Evolutionary conservation across 495 filamentous ascomycete species (phyloP), one percentile per base, ranked within the genome.

Genomic region (Saxophila tyrrhenica): DNA sequence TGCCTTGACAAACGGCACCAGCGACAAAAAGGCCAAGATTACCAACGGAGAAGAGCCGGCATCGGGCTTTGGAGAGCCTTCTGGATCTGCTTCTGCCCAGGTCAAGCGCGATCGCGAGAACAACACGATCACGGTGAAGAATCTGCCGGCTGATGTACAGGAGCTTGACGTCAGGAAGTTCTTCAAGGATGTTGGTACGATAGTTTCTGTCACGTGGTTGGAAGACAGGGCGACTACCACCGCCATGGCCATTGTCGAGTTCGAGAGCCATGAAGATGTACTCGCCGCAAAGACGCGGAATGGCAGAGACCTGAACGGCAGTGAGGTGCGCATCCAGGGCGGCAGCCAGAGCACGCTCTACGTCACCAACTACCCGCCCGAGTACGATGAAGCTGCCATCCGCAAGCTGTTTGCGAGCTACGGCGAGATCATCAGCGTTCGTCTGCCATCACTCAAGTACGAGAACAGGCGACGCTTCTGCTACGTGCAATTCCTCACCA

Each of bases 391-490:
- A 59, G 65, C 70, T 1, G 92, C 81, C 63, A 80, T 98, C 49
- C 84, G 81, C 46, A 66, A 80, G 51, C 74, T 95, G 20, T 94
- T 97, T 67, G 71, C 78, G 56, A 59, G 80, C 71, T 88, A 77
- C 63, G 91, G 92, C 48, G 80, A 90, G 32, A 82, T 98, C 51
- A 72, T 90, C 50, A 86, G 84, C 62, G 74, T 98, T 50, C 86
- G 92, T 13, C 91, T 91, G 64, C 92, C 92, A 7, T 92, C 86
- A 39, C 78, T 98, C 44, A 91, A 91, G 67, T 89, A 75, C 65
- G 86, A 95, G 60, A 86, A 84, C 5, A 81, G 83, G 61, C 85
- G 92, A 25, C 83, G 91, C 3, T 98, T 98, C 70, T 95, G 88
- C 68, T 98, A 98, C 65, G 75, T 95, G 8, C 86, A 94, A 44